Evolutionary conservation across 768 basidiomycete genomes (phyloP).

Genomic region (Mycena kentingensis): DNA sequence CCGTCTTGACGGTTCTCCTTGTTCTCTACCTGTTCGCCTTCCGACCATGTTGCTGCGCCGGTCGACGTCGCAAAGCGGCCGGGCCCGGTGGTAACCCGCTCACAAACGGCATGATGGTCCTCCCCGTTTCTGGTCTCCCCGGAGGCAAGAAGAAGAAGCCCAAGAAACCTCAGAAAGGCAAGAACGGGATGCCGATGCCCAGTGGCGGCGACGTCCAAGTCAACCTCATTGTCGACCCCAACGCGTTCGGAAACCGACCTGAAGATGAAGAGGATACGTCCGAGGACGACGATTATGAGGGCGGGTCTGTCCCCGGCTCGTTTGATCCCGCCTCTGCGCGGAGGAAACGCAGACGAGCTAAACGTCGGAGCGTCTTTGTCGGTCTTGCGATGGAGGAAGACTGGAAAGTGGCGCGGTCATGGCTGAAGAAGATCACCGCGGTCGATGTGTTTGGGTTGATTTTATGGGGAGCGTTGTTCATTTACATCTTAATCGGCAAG

Average conservation of each 20-base stretch:
- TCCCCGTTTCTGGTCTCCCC: constrained; percentile 59
- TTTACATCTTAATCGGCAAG: constrained; percentile 61
- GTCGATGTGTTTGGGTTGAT: constrained; percentile 51
- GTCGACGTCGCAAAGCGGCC: constrained; percentile 33
- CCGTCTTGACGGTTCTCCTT: constrained; percentile 52
- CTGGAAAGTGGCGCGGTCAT: constrained; percentile 58
- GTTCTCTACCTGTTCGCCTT: constrained; percentile 59
- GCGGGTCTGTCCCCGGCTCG: constrained; percentile 38
- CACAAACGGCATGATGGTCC: constrained; percentile 56
- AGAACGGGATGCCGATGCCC: constrained; percentile 34
- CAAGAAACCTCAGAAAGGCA: constrained; percentile 44
- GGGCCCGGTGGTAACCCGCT: constrained; percentile 26
- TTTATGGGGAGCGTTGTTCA: constrained; percentile 61
- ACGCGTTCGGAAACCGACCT: constrained; percentile 48
- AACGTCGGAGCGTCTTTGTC: constrained; percentile 53
- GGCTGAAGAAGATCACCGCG: constrained; percentile 52
- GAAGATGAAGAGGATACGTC: constrained; percentile 41
- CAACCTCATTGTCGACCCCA: constrained; percentile 72
- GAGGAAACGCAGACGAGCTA: constrained; percentile 39
- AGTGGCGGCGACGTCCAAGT: constrained; percentile 60
- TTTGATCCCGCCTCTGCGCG: constrained; percentile 32
- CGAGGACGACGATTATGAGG: constrained; percentile 41
- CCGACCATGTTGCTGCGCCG: constrained; percentile 56
- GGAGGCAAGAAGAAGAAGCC: constrained; percentile 45
- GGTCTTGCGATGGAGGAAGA: constrained; percentile 65